Evolutionary conservation across 2,329 filamentous ascomycete species (phyloP).

Genomic region (Neofusicoccum sp.): DNA sequence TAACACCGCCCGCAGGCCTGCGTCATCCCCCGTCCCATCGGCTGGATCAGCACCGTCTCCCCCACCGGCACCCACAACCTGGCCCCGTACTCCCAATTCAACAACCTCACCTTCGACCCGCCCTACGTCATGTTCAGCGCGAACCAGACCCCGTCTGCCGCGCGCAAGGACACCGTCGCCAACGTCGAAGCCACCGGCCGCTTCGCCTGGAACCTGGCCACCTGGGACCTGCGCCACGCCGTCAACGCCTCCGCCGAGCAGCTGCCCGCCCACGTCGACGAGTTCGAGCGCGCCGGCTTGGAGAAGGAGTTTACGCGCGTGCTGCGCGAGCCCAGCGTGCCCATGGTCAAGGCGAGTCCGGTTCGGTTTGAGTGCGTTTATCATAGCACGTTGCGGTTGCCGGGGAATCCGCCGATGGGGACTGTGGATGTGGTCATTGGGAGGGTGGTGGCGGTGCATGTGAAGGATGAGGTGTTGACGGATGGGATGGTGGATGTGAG

Average conservation of each 20-base stretch:
- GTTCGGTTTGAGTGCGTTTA: constrained; percentile 28
- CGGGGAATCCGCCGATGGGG: constrained; percentile 58
- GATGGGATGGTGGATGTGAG: constrained; percentile 55
- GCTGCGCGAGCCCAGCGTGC: constrained; percentile 22
- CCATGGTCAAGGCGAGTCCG: constrained; percentile 38
- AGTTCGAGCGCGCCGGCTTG: constrained; percentile 52
- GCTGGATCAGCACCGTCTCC: constrained; percentile 61
- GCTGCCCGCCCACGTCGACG: constrained; percentile 51
- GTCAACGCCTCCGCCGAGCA: constrained; percentile 57
- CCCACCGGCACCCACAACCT: constrained; percentile 51
- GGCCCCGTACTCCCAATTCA: constrained; percentile 62
- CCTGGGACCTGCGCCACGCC: constrained; percentile 54
- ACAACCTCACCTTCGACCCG: constrained; percentile 62
- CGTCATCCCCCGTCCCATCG: constrained; percentile 61
- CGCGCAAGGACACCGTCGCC: constrained; percentile 56
- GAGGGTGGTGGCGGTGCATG: constrained; percentile 57
- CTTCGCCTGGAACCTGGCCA: constrained; percentile 61
- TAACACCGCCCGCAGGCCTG: constrained; percentile 43
- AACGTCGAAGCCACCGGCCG: constrained; percentile 57
- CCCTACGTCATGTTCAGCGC: constrained; percentile 62
- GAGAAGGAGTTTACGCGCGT: constrained; percentile 47
- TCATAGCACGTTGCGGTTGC: constrained; percentile 54
- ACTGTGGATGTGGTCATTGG: constrained; percentile 59
- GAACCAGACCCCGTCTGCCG: constrained; percentile 51
- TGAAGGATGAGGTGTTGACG: constrained; percentile 55